Base-by-base conservation (phyloP, 495 filamentous ascomycete genomes). In the Hapsidospora chrysogenum region DNA sequence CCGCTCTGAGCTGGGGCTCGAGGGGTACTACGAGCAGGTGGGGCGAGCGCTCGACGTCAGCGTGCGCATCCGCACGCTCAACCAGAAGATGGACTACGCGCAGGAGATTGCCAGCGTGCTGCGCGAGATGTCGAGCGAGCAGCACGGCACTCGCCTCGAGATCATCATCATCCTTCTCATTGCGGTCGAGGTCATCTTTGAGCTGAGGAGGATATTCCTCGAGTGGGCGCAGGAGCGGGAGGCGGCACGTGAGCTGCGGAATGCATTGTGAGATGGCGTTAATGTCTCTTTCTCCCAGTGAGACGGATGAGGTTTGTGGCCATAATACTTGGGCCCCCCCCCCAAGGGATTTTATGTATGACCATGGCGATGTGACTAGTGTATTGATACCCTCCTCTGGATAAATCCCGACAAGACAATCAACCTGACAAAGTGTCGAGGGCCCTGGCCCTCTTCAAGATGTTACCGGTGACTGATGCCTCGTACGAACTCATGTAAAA, bases 91-190 rank as follows among this genome's bases (percentile, higher is more conserved):
- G 73, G 87, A 93, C 48, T 96, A 96, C 59, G 89, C 85, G 1
- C 81, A 85, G 46, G 89, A 95, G 50, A 95, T 95, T 47, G 87
- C 89, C 9, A 80, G 66, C 41, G 85, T 96, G 9, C 61, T 95
- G 11, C 67, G 92, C 38, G 80, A 93, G 51, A 76, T 80, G 47
- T 62, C 92, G 40, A 94, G 85, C 51, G 87, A 96, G 60, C 79
- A 75, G 41, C 82, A 95, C 53, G 76, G 80, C 8, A 71, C 85
- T 10, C 60, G 80, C 27, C 57, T 97, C n/a, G 89, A 96, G 58
- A 92, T 84, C 85, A 85, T 92, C 50, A 95, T 97, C 45, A 97
- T 97, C 47, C 68, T 78, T 5, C 64, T 97, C 38, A 97, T 97
- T 54, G 71, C 80, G 1, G 78, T 96, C 26, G 89, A 97, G 56